Conservation (phyloP, 306 rosid genomes). For the Glycine soja region DNA sequence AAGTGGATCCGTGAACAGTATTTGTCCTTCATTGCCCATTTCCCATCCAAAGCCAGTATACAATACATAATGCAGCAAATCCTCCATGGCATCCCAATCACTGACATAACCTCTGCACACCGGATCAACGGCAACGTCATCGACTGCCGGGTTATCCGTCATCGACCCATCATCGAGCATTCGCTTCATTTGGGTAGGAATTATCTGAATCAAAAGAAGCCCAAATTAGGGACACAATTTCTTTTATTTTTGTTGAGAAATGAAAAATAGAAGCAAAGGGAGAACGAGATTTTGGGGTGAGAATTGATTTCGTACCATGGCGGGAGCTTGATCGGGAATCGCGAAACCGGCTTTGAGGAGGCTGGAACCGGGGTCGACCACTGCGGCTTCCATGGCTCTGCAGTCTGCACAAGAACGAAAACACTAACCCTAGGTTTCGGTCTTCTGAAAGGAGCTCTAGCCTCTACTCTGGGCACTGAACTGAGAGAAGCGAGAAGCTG, state of each 20-base stretch:
- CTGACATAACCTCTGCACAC: slow-evolving; percentile 77
- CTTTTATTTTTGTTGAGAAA: background rate
- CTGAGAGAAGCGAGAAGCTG: background rate
- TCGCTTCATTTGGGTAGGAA: slow-evolving; percentile 91
- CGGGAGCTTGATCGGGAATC: slow-evolving; percentile 92
- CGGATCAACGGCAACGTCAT: slow-evolving; percentile 72
- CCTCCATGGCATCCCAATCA: slow-evolving; percentile 99
- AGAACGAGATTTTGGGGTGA: background rate
- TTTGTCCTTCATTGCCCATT: slow-evolving; percentile 96
- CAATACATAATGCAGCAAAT: slow-evolving; percentile 82
- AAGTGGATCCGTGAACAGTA: slow-evolving; percentile 93
- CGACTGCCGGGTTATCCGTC: slow-evolving; percentile 55
- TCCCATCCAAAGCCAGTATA: slow-evolving; percentile 99
- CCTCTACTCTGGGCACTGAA: background rate
- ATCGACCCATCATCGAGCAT: slow-evolving; percentile 69
- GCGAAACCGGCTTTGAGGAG: slow-evolving; percentile 96
- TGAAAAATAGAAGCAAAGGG: slow-evolving; percentile 11
- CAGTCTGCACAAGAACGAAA: slow-evolving; percentile 7
- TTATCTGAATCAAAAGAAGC: slow-evolving; percentile 55
- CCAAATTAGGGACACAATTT: slow-evolving; percentile 24
- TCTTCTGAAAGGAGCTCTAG: background rate
- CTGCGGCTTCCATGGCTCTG: slow-evolving; percentile 82
- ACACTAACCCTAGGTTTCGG: slow-evolving; percentile 56
- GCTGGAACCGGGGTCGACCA: slow-evolving; percentile 84
- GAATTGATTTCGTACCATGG: slow-evolving; percentile 58